Conservation (phyloP, 2,329 filamentous ascomycete species). For the Tricladium varicosporioides region DNA sequence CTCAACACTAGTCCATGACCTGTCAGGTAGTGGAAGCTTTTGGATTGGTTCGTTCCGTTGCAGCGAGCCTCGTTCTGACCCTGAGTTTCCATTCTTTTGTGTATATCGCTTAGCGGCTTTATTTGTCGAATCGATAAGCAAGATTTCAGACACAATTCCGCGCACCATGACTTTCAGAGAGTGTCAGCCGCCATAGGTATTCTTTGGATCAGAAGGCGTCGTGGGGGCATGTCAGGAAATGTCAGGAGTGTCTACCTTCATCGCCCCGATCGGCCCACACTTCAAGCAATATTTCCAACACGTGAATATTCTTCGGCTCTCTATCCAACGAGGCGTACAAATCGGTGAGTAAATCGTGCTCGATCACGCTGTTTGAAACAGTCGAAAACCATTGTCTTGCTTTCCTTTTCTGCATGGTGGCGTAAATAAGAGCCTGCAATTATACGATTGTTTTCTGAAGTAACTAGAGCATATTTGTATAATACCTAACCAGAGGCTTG, state of each 20-base stretch:
- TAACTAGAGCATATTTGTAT: too few relatives aligned
- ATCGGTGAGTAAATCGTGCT: neutral
- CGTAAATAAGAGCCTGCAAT: too few relatives aligned
- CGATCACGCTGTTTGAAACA: too few relatives aligned
- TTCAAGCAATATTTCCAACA: conserved; percentile 5
- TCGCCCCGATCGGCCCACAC: conserved; percentile 3
- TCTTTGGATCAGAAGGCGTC: too few relatives aligned
- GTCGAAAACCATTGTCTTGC: too few relatives aligned
- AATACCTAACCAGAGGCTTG: too few relatives aligned
- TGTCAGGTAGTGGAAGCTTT: too few relatives aligned
- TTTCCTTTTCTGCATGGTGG: too few relatives aligned
- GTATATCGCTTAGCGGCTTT: neutral
- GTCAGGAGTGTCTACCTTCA: conserved; percentile 1
- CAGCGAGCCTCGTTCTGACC: neutral
- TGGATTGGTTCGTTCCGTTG: too few relatives aligned
- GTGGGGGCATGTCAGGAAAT: too few relatives aligned
- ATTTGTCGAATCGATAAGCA: conserved; percentile 5
- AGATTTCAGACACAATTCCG: neutral
- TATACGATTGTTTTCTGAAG: too few relatives aligned
- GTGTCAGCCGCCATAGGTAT: too few relatives aligned
- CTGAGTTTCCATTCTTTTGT: neutral
- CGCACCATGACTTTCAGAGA: neutral
- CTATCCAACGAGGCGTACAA: conserved; percentile 4
- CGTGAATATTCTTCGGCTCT: conserved; percentile 1
- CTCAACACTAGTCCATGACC: neutral